A percentile compares a stretch with the other conserved stretches of the same genome.
Conservation (phyloP, 805 yeast species). For the Spathaspora passalidarum region DNA sequence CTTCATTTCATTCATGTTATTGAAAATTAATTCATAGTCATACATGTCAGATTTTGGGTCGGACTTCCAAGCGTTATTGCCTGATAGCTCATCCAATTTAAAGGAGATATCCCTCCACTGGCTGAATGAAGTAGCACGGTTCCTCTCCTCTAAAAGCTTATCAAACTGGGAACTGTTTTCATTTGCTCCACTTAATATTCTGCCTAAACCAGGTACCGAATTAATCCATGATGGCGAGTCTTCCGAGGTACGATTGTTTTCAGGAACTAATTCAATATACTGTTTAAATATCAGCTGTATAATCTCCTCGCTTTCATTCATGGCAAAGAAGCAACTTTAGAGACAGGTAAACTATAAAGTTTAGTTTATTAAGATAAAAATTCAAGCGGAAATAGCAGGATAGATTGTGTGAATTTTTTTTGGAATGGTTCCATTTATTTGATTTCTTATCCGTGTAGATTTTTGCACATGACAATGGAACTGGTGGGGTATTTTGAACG, state of each 20-base stretch:
- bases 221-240: neutral
- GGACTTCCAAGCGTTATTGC: constrained; percentile 71
- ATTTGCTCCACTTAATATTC: neutral
- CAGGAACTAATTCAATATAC: constrained; percentile 9
- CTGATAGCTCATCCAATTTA: constrained; percentile 61
- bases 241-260: neutral
- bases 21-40: constrained; percentile 62
- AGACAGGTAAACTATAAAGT: too few relatives aligned
- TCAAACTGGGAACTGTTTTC: constrained; percentile 2
- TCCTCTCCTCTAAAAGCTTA: constrained; percentile 26
- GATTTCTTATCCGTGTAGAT: too few relatives aligned
- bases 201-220: neutral
- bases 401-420: too few relatives aligned
- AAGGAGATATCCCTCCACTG: constrained; percentile 69
- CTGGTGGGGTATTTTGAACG: neutral
- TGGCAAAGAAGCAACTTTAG: too few relatives aligned
- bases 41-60: constrained; percentile 61
- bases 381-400: too few relatives aligned
- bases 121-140: constrained; percentile 39
- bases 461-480: neutral
- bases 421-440: neutral
- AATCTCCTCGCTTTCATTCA: constrained; percentile 7
- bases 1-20: constrained; percentile 53
- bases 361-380: too few relatives aligned
- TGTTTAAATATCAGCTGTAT: constrained; percentile 13